phyloP scores from a whole-genome alignment of 148 eudicot species.

The Linanthus parryae region DNA sequence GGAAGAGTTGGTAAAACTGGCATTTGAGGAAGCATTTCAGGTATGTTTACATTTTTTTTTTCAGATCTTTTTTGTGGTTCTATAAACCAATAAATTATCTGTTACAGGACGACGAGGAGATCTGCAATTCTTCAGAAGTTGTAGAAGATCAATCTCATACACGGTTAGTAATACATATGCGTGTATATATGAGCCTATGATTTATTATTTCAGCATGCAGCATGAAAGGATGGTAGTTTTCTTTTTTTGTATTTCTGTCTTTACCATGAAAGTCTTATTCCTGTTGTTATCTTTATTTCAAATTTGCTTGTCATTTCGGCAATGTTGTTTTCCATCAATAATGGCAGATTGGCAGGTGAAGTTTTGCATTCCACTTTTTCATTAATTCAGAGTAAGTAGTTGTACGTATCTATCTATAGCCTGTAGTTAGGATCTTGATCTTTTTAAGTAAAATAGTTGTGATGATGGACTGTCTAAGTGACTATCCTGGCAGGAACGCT shows the following conservation, averaged over 20 bases:
- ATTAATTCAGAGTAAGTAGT: too few species aligned
- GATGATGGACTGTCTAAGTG: too few species aligned
- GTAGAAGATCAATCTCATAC: constrained; percentile 19
- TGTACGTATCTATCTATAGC: too few species aligned
- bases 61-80: constrained; percentile 1
- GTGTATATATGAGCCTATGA: too few species aligned
- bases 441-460: too few species aligned
- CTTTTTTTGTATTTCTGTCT: neutral
- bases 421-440: too few species aligned
- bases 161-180: constrained; percentile 22
- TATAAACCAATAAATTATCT: neutral
- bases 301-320: neutral
- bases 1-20: constrained; percentile 67
- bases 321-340: neutral
- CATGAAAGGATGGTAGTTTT: neutral
- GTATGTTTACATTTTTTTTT: constrained; percentile 19
- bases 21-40: constrained; percentile 66
- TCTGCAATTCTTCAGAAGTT: constrained; percentile 20
- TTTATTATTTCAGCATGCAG: too few species aligned
- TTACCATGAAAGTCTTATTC: too few species aligned
- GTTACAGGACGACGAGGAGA: constrained; percentile 31
- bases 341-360: too few species aligned
- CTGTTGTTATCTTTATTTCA: too few species aligned
- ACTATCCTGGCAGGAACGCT: too few species aligned
- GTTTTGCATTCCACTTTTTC: too few species aligned